A percentile compares a stretch with the other conserved stretches of the same genome.
Evolutionary conservation across 1,139 yeast genomes (phyloP).

Genomic region (Saccharomyces hybrid): DNA sequence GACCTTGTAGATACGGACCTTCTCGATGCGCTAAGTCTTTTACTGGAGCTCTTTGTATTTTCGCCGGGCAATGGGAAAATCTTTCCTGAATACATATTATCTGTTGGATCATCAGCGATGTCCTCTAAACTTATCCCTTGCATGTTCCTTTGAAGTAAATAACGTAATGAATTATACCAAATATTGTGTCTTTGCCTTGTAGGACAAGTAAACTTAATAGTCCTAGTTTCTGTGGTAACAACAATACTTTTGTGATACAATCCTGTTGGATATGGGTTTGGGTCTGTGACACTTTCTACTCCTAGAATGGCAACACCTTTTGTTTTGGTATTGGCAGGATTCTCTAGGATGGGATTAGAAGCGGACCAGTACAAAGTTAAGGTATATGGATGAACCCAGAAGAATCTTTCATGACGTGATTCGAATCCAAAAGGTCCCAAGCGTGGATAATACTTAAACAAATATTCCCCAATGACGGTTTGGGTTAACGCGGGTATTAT

Average conservation of each 20-base stretch:
- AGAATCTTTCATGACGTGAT: slow-evolving; percentile 83
- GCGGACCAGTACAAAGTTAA: slow-evolving; percentile 86
- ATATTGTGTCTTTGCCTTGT: slow-evolving; percentile 83
- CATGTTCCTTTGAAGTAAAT: slow-evolving; percentile 60
- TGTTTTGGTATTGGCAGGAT: slow-evolving; percentile 53
- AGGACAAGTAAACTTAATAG: slow-evolving; percentile 77
- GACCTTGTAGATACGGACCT: background rate
- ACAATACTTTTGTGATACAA: slow-evolving; percentile 78
- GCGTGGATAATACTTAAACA: slow-evolving; percentile 78
- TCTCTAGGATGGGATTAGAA: slow-evolving; percentile 68
- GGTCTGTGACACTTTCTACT: slow-evolving; percentile 75
- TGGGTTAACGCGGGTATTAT: slow-evolving; percentile 88
- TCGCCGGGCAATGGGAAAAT: slow-evolving; percentile 23
- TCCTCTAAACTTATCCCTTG: slow-evolving; percentile 50
- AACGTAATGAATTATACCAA: slow-evolving; percentile 83
- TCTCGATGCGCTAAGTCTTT: slow-evolving; percentile 3
- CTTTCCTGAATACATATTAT: slow-evolving; percentile 21
- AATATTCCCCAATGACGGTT: slow-evolving; percentile 86
- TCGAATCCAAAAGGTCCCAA: slow-evolving; percentile 69
- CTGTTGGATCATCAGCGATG: slow-evolving; percentile 18
- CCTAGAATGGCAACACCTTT: slow-evolving; percentile 76
- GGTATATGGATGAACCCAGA: slow-evolving; percentile 96
- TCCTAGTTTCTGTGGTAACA: slow-evolving; percentile 61
- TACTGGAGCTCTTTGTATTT: slow-evolving; percentile 10
- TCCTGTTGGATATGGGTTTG: slow-evolving; percentile 87